Evolutionary conservation across 2,329 filamentous ascomycete species (phyloP), one percentile per base, ranked within the genome.

Genomic region (Trichoderma atroviride): DNA sequence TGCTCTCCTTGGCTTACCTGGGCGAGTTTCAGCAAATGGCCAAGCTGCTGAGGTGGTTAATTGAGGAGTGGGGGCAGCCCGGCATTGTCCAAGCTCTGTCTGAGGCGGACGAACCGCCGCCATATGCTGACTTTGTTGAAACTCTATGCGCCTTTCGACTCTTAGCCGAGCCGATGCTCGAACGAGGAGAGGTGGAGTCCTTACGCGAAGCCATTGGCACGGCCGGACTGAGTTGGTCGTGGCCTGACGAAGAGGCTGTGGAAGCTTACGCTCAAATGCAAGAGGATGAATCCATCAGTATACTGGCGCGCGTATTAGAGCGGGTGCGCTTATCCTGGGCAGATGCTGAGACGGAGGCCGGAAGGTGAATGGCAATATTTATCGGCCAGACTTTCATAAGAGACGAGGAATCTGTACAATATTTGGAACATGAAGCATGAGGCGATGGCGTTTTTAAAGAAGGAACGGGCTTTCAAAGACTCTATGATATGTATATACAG

Each of bases 1-100:
- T 93, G 76, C 84, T 89, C 58, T 84, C 87, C 1, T 80, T 93
- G 27, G 90, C 87, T 0, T 84, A 86, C 64, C 77, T 88, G n/a
- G 85, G 85, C 43, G 88, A 92, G 72, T 82, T 83, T 60, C 79
- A 84, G 2, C 87, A 85, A 61, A 87, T 93, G 76, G 82, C 85
- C 5, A 80, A 80, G 4, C 78, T 90, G 5, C 78, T 90, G 16
- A 77, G 80, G 35, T 94, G 89, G 89, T 85, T 91, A 72, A 78
- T 86, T 0, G 73, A 78, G 29, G 78, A 88, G 72, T 84, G 84
- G 78, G 75, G 76, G 6, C 76, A 76, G 27, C 67, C 74, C 31
- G 75, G 76, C 11, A 69, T 79, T 40, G 73, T 79, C 5, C 78
- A 80, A 19, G 79, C 81, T 64, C 76, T 83, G 69, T 71, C 74